phyloP scores from a whole-genome alignment of 306 rosid species.

The Vachellia collinsii region DNA sequence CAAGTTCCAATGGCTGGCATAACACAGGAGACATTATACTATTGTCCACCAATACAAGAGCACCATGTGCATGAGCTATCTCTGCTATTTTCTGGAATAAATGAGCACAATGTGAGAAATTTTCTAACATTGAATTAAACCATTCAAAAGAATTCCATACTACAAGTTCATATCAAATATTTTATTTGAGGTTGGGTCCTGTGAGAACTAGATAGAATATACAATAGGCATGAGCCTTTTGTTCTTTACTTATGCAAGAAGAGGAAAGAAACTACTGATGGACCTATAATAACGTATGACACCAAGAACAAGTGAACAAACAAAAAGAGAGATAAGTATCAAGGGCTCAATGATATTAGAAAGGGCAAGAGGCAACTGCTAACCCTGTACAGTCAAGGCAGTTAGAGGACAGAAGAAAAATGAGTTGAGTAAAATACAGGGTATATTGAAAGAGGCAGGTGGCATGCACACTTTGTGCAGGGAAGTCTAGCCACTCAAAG shows the following conservation, averaged over 20 bases:
- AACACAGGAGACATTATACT: constrained; percentile 96
- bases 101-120: constrained; percentile 9
- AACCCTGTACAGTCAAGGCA: background rate
- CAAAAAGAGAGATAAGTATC: background rate
- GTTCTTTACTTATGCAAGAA: background rate
- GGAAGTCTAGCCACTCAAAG: background rate
- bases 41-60: constrained; percentile 86
- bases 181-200: background rate
- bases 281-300: background rate
- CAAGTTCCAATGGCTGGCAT: constrained; percentile 84
- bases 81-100: constrained; percentile 75
- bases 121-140: constrained; percentile 15
- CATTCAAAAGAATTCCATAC: constrained; percentile 1
- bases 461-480: background rate
- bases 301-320: background rate
- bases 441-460: background rate
- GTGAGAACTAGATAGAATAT: background rate
- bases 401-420: background rate
- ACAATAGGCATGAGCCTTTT: background rate
- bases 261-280: background rate
- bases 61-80: constrained; percentile 79
- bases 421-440: background rate
- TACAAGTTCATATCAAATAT: background rate
- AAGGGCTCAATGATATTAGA: background rate
- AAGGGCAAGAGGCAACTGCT: constrained; percentile 2